Conservation (phyloP, 2,329 filamentous ascomycete genomes). For the Diaporthe longicolla region DNA sequence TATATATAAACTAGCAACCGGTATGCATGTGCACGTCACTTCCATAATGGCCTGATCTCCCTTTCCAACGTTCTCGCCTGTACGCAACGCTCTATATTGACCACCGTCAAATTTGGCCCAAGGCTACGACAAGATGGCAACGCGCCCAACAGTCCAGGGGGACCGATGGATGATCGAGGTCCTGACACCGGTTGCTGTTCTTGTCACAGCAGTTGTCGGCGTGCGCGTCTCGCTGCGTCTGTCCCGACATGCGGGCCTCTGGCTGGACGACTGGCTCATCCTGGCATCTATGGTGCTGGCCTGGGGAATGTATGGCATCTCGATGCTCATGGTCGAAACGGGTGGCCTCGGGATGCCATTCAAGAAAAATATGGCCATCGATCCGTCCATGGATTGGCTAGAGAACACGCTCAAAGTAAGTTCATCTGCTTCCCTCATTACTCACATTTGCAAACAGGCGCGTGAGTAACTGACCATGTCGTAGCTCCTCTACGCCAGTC, state of each 20-base stretch:
- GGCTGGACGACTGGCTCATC: constrained; percentile 26
- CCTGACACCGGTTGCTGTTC: constrained; percentile 14
- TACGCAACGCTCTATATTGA: neutral
- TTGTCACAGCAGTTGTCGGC: constrained; percentile 19
- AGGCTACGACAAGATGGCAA: neutral
- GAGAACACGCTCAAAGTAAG: constrained; percentile 7
- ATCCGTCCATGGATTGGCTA: constrained; percentile 17
- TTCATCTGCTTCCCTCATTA: too few species aligned
- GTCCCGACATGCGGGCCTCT: neutral
- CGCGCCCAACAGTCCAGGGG: neutral
- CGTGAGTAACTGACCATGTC: too few species aligned
- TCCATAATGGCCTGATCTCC: neutral
- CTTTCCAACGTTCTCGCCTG: neutral
- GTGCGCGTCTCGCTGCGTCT: constrained; percentile 11
- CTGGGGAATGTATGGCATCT: constrained; percentile 7
- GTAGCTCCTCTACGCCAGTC: constrained; percentile 10
- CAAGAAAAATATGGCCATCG: neutral
- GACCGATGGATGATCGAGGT: constrained; percentile 2
- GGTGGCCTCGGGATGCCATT: constrained; percentile 9
- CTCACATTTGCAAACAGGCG: neutral
- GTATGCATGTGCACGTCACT: too few species aligned
- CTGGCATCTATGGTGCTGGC: neutral
- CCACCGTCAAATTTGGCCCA: neutral
- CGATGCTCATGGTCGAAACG: neutral
- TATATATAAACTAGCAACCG: neutral